Evolutionary conservation across 371 early-diverging fungal species (phyloP).

Genomic region (Fennellomyces sp.): DNA sequence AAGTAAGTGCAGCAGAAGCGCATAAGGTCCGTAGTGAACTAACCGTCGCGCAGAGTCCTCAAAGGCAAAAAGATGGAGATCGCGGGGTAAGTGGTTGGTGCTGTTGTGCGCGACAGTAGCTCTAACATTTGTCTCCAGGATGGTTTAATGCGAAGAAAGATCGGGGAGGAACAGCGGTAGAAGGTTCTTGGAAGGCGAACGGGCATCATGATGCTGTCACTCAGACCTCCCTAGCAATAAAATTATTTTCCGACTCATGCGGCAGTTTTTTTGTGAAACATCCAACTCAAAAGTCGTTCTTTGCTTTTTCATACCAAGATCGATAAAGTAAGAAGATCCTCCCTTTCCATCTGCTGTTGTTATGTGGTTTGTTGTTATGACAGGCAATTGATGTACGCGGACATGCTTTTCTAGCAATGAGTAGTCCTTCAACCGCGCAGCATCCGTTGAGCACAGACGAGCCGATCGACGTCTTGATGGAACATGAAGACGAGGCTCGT

Average conservation of each 20-base stretch:
- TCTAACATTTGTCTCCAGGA: too few relatives aligned
- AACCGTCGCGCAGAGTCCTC: slow-evolving; percentile 74
- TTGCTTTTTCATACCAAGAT: background rate
- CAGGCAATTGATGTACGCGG: too few relatives aligned
- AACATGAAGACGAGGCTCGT: slow-evolving; percentile 37
- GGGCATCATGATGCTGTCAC: too few relatives aligned
- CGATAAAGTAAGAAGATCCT: too few relatives aligned
- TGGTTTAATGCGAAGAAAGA: too few relatives aligned
- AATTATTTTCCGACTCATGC: background rate
- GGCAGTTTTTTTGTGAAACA: background rate
- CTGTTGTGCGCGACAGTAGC: background rate
- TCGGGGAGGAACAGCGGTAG: too few relatives aligned
- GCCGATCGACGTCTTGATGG: background rate
- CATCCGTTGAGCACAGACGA: background rate
- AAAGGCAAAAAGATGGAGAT: slow-evolving; percentile 86
- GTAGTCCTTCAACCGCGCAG: background rate
- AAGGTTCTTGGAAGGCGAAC: too few relatives aligned
- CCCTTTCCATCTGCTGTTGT: too few relatives aligned
- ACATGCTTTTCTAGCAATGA: too few relatives aligned
- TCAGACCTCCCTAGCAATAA: slow-evolving; percentile 18
- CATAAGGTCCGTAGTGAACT: background rate
- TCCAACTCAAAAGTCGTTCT: background rate
- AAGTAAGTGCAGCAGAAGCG: slow-evolving; percentile 49
- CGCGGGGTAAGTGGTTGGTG: slow-evolving; percentile 39
- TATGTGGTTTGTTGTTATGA: too few relatives aligned